Conservation (phyloP, 768 basidiomycete species). For the Melanogaster broomeanus region DNA sequence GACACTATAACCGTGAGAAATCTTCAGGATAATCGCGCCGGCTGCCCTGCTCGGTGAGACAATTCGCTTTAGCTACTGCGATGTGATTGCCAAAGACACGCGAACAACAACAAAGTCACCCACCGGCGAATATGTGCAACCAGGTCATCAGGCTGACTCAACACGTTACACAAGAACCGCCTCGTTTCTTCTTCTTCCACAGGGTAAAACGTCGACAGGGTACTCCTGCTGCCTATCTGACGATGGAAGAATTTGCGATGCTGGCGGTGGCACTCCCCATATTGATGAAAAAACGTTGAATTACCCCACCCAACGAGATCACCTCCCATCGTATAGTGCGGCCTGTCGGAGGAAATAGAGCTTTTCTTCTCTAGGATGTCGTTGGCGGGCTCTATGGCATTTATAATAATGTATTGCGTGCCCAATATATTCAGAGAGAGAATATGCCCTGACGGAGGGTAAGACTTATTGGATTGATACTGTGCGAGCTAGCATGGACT, state of each 20-base stretch:
- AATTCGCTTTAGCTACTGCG: background rate
- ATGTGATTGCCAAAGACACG: too few species aligned
- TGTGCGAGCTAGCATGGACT: constrained; percentile 9
- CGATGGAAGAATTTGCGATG: constrained; percentile 7
- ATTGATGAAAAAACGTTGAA: constrained; percentile 5
- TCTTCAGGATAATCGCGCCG: constrained; percentile 33
- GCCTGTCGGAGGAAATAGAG: constrained; percentile 2
- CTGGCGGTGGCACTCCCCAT: constrained; percentile 4
- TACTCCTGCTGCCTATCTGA: constrained; percentile 9
- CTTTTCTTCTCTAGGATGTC: constrained; percentile 18
- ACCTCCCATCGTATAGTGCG: constrained; percentile 7
- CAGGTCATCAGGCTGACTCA: constrained; percentile 2
- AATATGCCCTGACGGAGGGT: constrained; percentile 19
- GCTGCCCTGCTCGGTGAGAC: constrained; percentile 33
- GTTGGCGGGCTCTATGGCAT: constrained; percentile 37
- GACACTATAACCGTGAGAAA: constrained; percentile 39
- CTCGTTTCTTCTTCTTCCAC: constrained; percentile 2
- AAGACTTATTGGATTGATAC: background rate
- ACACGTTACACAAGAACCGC: constrained; percentile 1
- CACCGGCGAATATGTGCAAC: constrained; percentile 8
- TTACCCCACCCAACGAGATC: constrained; percentile 22
- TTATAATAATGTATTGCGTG: constrained; percentile 50
- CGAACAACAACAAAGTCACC: background rate
- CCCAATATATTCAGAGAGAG: constrained; percentile 33
- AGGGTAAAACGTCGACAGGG: constrained; percentile 1